Evolutionary conservation across 2,329 filamentous ascomycete genomes (phyloP).

Genomic region (Pseudogymnoascus sp.): DNA sequence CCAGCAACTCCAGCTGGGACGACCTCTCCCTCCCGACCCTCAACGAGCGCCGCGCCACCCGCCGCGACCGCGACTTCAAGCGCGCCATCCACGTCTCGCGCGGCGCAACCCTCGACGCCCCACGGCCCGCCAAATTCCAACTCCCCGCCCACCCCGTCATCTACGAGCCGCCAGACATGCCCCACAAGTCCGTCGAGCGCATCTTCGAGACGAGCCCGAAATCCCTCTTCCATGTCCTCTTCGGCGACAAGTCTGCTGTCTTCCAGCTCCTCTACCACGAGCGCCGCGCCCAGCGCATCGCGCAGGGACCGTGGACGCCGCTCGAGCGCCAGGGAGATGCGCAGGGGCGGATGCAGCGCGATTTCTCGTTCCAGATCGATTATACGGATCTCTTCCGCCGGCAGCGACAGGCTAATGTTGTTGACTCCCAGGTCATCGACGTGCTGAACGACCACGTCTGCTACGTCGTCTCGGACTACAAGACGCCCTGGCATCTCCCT

Average conservation of each 20-base stretch:
- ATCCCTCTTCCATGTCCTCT: conserved; percentile 90
- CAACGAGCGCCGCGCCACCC: conserved; percentile 41
- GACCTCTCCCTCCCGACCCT: conserved; percentile 59
- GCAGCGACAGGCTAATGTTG: conserved; percentile 54
- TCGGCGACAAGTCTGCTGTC: conserved; percentile 91
- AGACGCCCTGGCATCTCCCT: conserved; percentile 72
- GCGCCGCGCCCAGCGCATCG: conserved; percentile 68
- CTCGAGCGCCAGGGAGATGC: conserved; percentile 39
- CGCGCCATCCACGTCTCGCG: conserved; percentile 56
- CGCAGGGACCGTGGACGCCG: conserved; percentile 77
- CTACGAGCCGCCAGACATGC: conserved; percentile 79
- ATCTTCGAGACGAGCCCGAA: conserved; percentile 90
- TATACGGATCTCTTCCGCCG: conserved; percentile 59
- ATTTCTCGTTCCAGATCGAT: conserved; percentile 74
- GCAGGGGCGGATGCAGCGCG: conserved; percentile 62
- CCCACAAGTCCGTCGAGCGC: conserved; percentile 65
- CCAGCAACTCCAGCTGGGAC: conserved; percentile 86
- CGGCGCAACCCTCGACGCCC: conserved; percentile 39
- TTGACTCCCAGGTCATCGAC: conserved; percentile 83
- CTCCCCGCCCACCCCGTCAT: conserved; percentile 73
- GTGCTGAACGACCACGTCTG: conserved; percentile 68
- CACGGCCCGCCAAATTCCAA: conserved; percentile 56
- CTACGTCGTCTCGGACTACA: conserved; percentile 56
- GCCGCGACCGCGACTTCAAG: conserved; percentile 44
- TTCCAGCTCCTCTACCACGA: conserved; percentile 90